Conservation (phyloP, 306 rosid genomes). For the Benincasa hispida region DNA sequence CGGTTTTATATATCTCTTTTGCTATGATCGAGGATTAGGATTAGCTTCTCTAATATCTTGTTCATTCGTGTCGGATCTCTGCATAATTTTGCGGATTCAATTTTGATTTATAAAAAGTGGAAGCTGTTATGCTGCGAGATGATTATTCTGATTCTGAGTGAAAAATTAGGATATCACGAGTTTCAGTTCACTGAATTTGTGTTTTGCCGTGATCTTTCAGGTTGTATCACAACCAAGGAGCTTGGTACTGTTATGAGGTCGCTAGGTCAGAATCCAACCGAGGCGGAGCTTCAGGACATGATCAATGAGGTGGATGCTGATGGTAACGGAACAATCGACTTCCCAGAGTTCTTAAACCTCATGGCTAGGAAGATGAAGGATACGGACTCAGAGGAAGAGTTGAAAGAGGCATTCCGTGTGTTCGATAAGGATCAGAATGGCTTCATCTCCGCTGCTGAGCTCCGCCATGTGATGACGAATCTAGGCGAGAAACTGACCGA, state of each 20-base stretch:
- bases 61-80: neutral
- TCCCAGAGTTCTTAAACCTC: constrained; percentile 75
- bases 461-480: constrained; percentile 88
- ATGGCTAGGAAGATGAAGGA: constrained; percentile 95
- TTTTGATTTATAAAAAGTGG: too few relatives aligned
- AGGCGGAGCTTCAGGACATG: constrained; percentile 93
- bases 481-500: constrained; percentile 85
- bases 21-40: neutral
- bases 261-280: constrained; percentile 83
- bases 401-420: constrained; percentile 78
- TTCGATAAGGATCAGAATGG: constrained; percentile 89
- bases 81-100: neutral
- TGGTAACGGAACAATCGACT: constrained; percentile 77
- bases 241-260: constrained; percentile 88
- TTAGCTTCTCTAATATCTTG: neutral
- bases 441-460: constrained; percentile 84
- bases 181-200: neutral
- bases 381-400: constrained; percentile 80
- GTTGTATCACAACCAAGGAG: constrained; percentile 87
- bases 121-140: neutral
- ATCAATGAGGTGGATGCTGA: constrained; percentile 81
- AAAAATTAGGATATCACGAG: neutral
- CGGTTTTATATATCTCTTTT: neutral
- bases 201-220: constrained; percentile 15
- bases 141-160: neutral